A percentile compares a stretch with the other conserved stretches of the same genome.
phyloP scores from a whole-genome alignment of 2,329 filamentous ascomycete species.

The Epichloe bromicola region DNA sequence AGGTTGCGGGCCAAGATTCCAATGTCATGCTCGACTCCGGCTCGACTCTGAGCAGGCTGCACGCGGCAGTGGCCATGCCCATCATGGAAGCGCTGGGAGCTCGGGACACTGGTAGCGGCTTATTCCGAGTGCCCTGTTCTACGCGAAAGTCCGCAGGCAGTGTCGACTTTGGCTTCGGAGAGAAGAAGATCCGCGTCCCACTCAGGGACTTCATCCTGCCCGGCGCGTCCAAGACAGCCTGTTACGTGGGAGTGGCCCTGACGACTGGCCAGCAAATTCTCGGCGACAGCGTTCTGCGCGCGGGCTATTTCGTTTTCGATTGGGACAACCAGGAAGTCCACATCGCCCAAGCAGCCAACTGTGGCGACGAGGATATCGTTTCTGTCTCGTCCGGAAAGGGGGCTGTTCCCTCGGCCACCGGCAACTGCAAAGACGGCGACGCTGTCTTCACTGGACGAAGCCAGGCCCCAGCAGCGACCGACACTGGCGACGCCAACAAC shows the following conservation, averaged over 20 bases:
- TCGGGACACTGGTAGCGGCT: conserved; percentile 25
- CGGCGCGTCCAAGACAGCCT: conserved; percentile 18
- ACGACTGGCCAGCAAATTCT: conserved; percentile 30
- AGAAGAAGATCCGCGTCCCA: conserved; percentile 27
- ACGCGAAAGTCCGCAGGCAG: conserved; percentile 23
- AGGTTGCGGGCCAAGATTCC: conserved; percentile 18
- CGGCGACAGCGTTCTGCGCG: conserved; percentile 28
- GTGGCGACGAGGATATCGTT: conserved; percentile 25
- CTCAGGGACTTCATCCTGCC: conserved; percentile 34
- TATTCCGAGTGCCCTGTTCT: conserved; percentile 31
- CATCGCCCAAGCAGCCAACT: conserved; percentile 28
- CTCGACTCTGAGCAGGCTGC: conserved; percentile 35
- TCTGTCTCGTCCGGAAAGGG: conserved; percentile 19
- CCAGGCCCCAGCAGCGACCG: conserved; percentile 3
- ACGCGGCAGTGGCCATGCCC: conserved; percentile 25
- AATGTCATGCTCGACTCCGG: conserved; percentile 40
- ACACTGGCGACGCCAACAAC: conserved; percentile 3
- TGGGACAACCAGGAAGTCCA: conserved; percentile 30
- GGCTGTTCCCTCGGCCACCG: conserved; percentile 21
- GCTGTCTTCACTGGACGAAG: conserved; percentile 2
- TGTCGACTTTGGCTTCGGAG: conserved; percentile 35
- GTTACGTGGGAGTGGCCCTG: conserved; percentile 28
- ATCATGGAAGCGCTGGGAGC: conserved; percentile 32
- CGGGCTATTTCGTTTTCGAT: conserved; percentile 34
- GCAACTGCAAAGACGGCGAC: conserved; percentile 23